Evolutionary conservation across 2,329 filamentous ascomycete species (phyloP).

Genomic region (Didymella sp.): DNA sequence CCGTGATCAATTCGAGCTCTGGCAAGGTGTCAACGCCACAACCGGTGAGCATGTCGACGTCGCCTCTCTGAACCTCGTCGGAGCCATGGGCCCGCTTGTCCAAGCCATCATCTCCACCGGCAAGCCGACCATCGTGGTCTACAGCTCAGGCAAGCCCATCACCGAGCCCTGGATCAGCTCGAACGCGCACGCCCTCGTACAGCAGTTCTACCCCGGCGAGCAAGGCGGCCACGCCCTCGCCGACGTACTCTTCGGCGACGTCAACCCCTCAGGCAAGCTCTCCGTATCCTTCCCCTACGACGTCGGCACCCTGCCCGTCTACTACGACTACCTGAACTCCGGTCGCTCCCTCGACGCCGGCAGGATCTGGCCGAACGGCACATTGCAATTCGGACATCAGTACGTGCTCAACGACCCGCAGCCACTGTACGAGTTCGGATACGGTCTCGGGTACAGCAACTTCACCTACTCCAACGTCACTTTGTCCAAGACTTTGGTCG

Average conservation of each 20-base stretch:
- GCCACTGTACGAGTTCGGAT: slow-evolving; percentile 71
- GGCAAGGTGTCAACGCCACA: slow-evolving; percentile 73
- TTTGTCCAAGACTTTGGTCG: slow-evolving; percentile 59
- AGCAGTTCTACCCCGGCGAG: slow-evolving; percentile 78
- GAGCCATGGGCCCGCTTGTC: slow-evolving; percentile 72
- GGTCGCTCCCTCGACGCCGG: slow-evolving; percentile 64
- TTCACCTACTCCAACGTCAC: slow-evolving; percentile 66
- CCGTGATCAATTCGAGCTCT: slow-evolving; percentile 74
- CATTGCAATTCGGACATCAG: slow-evolving; percentile 67
- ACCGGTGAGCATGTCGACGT: slow-evolving; percentile 78
- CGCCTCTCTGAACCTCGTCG: slow-evolving; percentile 68
- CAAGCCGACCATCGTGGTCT: slow-evolving; percentile 72
- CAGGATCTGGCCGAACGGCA: slow-evolving; percentile 62
- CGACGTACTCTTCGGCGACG: slow-evolving; percentile 66
- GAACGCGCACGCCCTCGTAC: slow-evolving; percentile 69
- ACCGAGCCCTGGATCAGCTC: slow-evolving; percentile 76
- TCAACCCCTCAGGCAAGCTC: slow-evolving; percentile 71
- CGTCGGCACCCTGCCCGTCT: slow-evolving; percentile 71
- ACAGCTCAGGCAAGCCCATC: slow-evolving; percentile 73
- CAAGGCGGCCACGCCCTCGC: slow-evolving; percentile 71
- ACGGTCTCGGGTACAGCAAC: slow-evolving; percentile 69
- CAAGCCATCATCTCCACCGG: slow-evolving; percentile 71
- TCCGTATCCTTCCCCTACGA: slow-evolving; percentile 71
- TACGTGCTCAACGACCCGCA: slow-evolving; percentile 68
- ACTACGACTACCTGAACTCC: slow-evolving; percentile 76